Conservation (phyloP, 345 rosid species). For the Luvunga scandens region DNA sequence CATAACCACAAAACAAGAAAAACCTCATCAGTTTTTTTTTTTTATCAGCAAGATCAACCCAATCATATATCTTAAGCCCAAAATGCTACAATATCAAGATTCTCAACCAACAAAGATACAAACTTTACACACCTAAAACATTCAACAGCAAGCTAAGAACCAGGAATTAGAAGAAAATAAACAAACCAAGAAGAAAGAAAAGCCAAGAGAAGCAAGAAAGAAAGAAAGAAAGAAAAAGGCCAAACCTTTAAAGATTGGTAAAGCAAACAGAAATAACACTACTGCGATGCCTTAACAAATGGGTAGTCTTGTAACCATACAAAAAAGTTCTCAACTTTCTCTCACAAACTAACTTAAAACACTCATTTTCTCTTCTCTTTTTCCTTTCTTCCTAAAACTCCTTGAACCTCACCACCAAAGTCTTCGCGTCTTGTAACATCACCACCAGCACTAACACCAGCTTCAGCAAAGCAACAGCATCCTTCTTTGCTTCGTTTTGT, state of each 20-base stretch:
- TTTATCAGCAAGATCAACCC: background rate
- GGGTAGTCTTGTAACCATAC: constrained; percentile 9
- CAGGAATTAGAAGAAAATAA: background rate
- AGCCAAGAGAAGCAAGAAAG: constrained; percentile 1
- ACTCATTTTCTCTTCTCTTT: background rate
- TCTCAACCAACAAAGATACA: background rate
- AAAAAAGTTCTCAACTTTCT: background rate
- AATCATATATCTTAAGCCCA: constrained; percentile 12
- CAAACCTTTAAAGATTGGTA: constrained; percentile 17
- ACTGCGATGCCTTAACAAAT: background rate
- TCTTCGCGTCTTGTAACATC: background rate
- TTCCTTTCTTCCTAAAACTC: background rate
- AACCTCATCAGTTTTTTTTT: background rate
- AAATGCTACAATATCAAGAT: constrained; percentile 7
- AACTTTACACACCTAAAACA: background rate
- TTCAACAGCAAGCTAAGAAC: background rate
- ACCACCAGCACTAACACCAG: background rate
- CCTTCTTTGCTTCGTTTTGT: background rate
- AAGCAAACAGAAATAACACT: constrained; percentile 9
- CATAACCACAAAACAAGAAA: background rate
- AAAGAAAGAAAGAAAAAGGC: background rate
- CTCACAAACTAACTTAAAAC: background rate
- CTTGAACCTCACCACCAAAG: background rate
- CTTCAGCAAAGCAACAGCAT: background rate
- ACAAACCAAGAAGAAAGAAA: constrained; percentile 1